Evolutionary conservation across 1,284 basidiomycete species (phyloP).

Genomic region (Exobasidium cylindrosporum): DNA sequence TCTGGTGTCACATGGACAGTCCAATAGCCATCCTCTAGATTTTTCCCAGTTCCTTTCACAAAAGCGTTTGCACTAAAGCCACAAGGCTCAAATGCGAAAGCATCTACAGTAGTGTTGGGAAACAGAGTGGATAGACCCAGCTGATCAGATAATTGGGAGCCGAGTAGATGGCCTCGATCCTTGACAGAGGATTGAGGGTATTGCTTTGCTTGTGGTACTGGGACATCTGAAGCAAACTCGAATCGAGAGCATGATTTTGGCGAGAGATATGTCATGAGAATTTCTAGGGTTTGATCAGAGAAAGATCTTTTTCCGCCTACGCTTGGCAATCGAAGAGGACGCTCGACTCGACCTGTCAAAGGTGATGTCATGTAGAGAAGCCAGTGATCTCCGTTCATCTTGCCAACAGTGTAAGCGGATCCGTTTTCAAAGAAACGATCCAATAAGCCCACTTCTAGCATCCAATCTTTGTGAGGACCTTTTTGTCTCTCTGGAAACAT

Average conservation of each 20-base stretch:
- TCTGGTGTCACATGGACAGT: slow-evolving; percentile 99
- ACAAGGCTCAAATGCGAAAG: slow-evolving; percentile 90
- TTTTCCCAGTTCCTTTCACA: slow-evolving; percentile 32
- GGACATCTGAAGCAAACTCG: slow-evolving; percentile 61
- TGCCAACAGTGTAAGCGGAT: slow-evolving; percentile 92
- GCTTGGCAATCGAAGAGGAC: slow-evolving; percentile 32
- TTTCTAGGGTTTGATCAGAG: slow-evolving; percentile 89
- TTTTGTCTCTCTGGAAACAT: slow-evolving; percentile 97
- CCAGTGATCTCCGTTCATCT: slow-evolving; percentile 99
- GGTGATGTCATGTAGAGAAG: slow-evolving; percentile 68
- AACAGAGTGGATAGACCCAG: slow-evolving; percentile 85
- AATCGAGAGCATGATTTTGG: slow-evolving; percentile 73
- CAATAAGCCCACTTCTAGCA: slow-evolving; percentile 83
- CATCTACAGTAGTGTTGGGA: slow-evolving; percentile 79
- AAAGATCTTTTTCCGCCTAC: neutral
- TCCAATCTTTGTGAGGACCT: slow-evolving; percentile 93
- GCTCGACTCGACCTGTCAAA: slow-evolving; percentile 46
- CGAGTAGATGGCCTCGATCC: slow-evolving; percentile 62
- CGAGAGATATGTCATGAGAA: slow-evolving; percentile 93
- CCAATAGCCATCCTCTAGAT: slow-evolving; percentile 64
- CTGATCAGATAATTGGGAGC: slow-evolving; percentile 66
- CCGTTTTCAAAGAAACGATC: slow-evolving; percentile 80
- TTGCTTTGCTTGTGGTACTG: slow-evolving; percentile 13
- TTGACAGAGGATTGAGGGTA: slow-evolving; percentile 11
- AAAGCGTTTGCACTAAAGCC: slow-evolving; percentile 96